Base-by-base conservation (phyloP, 1,284 basidiomycete species). In the Peniophora sp. region DNA sequence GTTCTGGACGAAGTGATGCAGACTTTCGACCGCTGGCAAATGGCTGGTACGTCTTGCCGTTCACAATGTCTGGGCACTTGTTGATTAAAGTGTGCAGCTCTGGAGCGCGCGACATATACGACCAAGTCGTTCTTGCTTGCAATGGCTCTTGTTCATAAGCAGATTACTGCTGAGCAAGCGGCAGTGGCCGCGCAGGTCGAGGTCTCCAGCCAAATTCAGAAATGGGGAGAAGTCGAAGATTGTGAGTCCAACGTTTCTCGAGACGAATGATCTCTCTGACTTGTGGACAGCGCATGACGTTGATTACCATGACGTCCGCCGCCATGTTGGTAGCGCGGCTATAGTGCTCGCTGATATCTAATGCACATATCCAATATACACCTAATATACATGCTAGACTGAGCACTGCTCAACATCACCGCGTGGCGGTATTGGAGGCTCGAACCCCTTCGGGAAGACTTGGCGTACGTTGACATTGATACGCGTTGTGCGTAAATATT, bases 181-280 rank as follows among this genome's bases (percentile, higher is more conserved):
- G 81, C 92, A 1, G 69, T 83, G 49, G 92, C 90, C 0, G 81
- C 92, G 3, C 88, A 92, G 53, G 96, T 97, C 8, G 97, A 99
- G 68, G 95, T 99, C 0, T 78, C 85, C 53, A 93, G 89, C 63
- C 97, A 99, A 69, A 97, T 97, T 55, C 82, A 96, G 66, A 77
- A 83, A 48, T 99, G 97, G 97, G 97, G 97, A 22, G 93, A 97
- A 69, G 97, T 99, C 0, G 97, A 99, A 73, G 97, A 99, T 67
- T 91, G 94, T 97, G 62, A 74, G 93, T 78, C n/a, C n/a, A n/a
- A n/a, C n/a, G n/a, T n/a, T n/a, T n/a, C n/a, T 19, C 51, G n/a
- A 36, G n/a, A 10, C 11, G 35, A 11, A 22, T 58, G 52, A 36
- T 11, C 6, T 51, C 53, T 49, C 39, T 38, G 22, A 20, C 38